phyloP scores from a whole-genome alignment of 2,329 filamentous ascomycete genomes.

The Fonsecaea monophora region DNA sequence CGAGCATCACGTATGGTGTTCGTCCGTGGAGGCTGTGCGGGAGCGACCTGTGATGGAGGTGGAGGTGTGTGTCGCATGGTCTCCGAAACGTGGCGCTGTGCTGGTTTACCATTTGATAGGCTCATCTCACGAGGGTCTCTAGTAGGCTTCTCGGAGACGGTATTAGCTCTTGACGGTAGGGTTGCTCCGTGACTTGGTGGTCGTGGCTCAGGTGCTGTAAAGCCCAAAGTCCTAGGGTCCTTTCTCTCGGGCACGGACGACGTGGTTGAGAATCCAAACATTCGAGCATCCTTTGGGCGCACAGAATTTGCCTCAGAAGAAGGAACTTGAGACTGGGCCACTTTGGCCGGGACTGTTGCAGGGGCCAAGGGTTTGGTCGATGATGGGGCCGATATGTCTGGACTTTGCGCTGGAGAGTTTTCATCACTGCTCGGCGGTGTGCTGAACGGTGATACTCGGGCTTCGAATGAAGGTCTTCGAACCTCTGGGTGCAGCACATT shows the following conservation, averaged over 20 bases:
- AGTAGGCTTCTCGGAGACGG: constrained; percentile 32
- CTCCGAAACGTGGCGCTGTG: constrained; percentile 44
- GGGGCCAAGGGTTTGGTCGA: constrained; percentile 8
- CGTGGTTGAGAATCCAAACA: constrained; percentile 34
- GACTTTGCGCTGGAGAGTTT: constrained; percentile 51
- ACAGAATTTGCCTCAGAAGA: constrained; percentile 8
- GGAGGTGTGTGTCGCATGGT: constrained; percentile 29
- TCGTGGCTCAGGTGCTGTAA: constrained; percentile 23
- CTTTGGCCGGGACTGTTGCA: constrained; percentile 1
- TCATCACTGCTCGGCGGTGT: constrained; percentile 80
- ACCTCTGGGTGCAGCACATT: constrained; percentile 41
- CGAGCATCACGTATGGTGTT: constrained; percentile 36
- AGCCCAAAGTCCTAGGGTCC: constrained; percentile 33
- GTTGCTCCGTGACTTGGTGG: constrained; percentile 23
- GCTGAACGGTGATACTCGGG: constrained; percentile 76
- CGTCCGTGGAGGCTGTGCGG: constrained; percentile 22
- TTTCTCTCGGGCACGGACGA: constrained; percentile 19
- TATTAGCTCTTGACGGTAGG: constrained; percentile 33
- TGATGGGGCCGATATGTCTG: constrained; percentile 11
- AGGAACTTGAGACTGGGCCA: constrained; percentile 5
- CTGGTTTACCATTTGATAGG: constrained; percentile 54
- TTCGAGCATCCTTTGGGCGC: constrained; percentile 33
- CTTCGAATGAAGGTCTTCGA: constrained; percentile 50
- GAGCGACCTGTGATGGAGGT: constrained; percentile 42
- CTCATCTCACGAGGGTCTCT: constrained; percentile 45